phyloP scores from a whole-genome alignment of 495 filamentous ascomycete species.

The Penicillium tannophilum region DNA sequence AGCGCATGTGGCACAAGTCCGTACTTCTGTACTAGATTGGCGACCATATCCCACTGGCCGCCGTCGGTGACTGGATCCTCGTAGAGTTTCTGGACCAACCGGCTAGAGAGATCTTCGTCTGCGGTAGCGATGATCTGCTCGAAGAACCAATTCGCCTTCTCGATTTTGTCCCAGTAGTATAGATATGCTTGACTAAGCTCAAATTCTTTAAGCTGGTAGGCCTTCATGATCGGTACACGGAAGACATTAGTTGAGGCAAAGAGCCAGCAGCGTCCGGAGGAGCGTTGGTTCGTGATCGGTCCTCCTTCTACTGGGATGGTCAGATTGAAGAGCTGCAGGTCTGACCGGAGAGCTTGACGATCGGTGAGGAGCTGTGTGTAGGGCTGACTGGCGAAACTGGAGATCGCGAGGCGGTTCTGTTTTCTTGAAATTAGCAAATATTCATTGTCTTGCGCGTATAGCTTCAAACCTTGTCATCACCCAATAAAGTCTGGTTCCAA shows the following conservation, averaged over 20 bases:
- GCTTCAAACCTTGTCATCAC: constrained; percentile 23
- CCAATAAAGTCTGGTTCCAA: constrained; percentile 27
- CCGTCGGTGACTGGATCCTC: constrained; percentile 72
- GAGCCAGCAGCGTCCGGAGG: constrained; percentile 83
- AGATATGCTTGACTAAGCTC: constrained; percentile 85
- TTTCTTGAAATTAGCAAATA: not conserved
- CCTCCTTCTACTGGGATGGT: constrained; percentile 79
- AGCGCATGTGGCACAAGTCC: constrained; percentile 77
- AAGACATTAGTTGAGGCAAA: constrained; percentile 89
- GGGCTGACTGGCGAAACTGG: constrained; percentile 61
- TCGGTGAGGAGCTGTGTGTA: constrained; percentile 55
- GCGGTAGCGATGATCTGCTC: constrained; percentile 77
- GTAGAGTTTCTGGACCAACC: constrained; percentile 69
- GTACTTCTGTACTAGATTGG: constrained; percentile 82
- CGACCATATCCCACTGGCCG: constrained; percentile 93
- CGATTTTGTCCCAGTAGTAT: constrained; percentile 95
- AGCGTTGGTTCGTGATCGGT: constrained; percentile 82
- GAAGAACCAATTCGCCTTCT: constrained; percentile 88
- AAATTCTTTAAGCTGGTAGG: constrained; percentile 73
- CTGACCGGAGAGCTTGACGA: constrained; percentile 52
- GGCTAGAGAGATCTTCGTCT: constrained; percentile 62
- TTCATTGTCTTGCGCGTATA: not conserved
- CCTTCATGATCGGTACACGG: constrained; percentile 79
- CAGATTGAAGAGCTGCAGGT: constrained; percentile 78
- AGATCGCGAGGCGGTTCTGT: constrained; percentile 67